These are phyloP conservation scores for Phanerochaete carnosa DNA, from an alignment of 768 basidiomycete species.

Conservation along the genomic window DNA sequence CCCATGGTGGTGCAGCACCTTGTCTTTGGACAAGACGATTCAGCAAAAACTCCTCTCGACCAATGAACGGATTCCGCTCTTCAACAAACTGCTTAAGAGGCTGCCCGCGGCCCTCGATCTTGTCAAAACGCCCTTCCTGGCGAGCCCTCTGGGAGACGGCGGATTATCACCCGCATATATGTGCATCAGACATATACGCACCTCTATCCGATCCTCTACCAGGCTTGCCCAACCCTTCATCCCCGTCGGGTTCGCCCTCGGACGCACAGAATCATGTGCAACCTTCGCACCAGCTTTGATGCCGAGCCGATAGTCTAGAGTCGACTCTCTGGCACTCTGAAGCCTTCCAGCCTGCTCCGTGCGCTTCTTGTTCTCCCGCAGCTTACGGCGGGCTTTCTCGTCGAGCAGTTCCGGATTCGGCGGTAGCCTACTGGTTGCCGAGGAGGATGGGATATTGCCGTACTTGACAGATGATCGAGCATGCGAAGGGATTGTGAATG, in stretches of 20 bases:
- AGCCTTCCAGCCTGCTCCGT: slow-evolving; percentile 53
- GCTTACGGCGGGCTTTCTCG: slow-evolving; percentile 40
- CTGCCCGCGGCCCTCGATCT: slow-evolving; percentile 64
- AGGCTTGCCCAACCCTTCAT: slow-evolving; percentile 74
- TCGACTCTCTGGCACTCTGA: slow-evolving; percentile 64
- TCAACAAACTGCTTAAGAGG: slow-evolving; percentile 42
- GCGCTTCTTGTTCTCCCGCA: slow-evolving; percentile 50
- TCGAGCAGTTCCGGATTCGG: slow-evolving; percentile 22
- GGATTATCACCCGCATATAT: neutral
- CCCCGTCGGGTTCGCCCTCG: slow-evolving; percentile 51
- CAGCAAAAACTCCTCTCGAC: slow-evolving; percentile 78
- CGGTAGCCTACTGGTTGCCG: slow-evolving; percentile 9
- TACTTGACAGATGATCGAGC: slow-evolving; percentile 48
- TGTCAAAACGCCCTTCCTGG: slow-evolving; percentile 65
- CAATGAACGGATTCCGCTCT: slow-evolving; percentile 63
- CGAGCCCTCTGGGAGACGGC: slow-evolving; percentile 50
- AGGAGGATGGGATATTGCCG: slow-evolving; percentile 40
- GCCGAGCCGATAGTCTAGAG: slow-evolving; percentile 73
- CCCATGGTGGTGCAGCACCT: slow-evolving; percentile 84
- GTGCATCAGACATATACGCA: slow-evolving; percentile 23
- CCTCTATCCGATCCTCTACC: slow-evolving; percentile 81
- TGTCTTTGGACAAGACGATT: slow-evolving; percentile 81
- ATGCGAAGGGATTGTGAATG: slow-evolving; percentile 60
- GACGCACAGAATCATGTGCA: neutral
- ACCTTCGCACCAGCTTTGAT: slow-evolving; percentile 30